Conservation (phyloP, 768 basidiomycete species). For the Pisolithus microcarpus region DNA sequence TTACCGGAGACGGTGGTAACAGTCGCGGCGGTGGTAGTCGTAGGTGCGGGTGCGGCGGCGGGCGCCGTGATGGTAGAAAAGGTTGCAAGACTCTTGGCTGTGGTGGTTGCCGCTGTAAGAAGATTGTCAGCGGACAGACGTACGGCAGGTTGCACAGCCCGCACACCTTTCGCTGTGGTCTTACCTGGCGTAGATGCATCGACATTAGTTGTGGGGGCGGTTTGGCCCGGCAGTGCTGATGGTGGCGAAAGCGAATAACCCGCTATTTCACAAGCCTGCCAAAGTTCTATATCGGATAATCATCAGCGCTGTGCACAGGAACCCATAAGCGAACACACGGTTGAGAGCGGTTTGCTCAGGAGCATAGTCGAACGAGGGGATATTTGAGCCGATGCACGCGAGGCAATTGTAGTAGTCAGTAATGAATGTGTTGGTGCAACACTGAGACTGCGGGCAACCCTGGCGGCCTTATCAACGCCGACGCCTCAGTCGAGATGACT, state of each 20-base stretch:
- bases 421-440: slow-evolving; percentile 37
- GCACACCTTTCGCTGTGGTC: background rate
- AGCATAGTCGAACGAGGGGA: slow-evolving; percentile 22
- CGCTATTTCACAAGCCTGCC: slow-evolving; percentile 18
- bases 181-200: background rate
- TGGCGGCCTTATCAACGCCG: slow-evolving; percentile 7
- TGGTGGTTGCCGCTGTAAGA: background rate
- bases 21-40: background rate
- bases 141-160: background rate
- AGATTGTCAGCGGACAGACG: background rate
- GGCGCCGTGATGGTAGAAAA: background rate
- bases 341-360: slow-evolving; percentile 27
- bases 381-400: slow-evolving; percentile 28
- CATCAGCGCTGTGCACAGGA: background rate
- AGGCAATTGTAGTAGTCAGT: slow-evolving; percentile 36
- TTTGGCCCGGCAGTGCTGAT: slow-evolving; percentile 23
- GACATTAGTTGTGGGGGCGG: slow-evolving; percentile 9
- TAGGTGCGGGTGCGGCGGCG: background rate
- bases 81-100: background rate
- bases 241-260: slow-evolving; percentile 17
- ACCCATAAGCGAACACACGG: slow-evolving; percentile 19
- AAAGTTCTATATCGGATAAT: slow-evolving; percentile 12
- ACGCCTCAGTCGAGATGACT: background rate
- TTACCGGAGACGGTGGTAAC: background rate
- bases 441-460: slow-evolving; percentile 26